Evolutionary conservation across 208 protist species (phyloP).

Genomic region (Leishmania lainsoni): DNA sequence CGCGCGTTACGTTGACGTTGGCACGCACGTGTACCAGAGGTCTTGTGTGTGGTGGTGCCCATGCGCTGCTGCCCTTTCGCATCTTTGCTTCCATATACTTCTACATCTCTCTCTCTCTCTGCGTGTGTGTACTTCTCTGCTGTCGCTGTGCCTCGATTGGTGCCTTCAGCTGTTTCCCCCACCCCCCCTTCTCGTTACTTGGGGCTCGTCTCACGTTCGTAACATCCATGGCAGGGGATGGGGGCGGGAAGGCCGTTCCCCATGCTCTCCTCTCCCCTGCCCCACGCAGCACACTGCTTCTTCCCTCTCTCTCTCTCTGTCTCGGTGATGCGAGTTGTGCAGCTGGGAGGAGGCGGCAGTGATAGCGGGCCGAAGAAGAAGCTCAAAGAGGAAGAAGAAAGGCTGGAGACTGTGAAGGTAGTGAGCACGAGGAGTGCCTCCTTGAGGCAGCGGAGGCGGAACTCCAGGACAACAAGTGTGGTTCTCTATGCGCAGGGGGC

Average conservation of each 20-base stretch:
- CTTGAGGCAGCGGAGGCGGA: neutral
- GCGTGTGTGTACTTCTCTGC: neutral
- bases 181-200: neutral
- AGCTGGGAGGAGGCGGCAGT: neutral
- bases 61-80: neutral
- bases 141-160: constrained; percentile 5
- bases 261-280: constrained; percentile 11
- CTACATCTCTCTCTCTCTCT: neutral
- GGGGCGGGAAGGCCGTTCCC: neutral
- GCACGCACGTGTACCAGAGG: neutral
- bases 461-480: neutral
- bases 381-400: constrained; percentile 6
- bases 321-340: neutral
- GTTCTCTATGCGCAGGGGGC: neutral
- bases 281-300: neutral
- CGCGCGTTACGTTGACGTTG: neutral
- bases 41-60: neutral
- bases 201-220: too few species aligned
- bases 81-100: neutral
- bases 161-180: neutral
- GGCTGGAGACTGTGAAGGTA: neutral
- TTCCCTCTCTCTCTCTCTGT: neutral
- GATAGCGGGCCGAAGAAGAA: neutral
- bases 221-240: too few species aligned
- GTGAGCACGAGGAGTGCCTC: neutral